A percentile compares a stretch with the other conserved stretches of the same genome.
Evolutionary conservation across 345 rosid species (phyloP).

Genomic region (Hibiscus tridactylites): DNA sequence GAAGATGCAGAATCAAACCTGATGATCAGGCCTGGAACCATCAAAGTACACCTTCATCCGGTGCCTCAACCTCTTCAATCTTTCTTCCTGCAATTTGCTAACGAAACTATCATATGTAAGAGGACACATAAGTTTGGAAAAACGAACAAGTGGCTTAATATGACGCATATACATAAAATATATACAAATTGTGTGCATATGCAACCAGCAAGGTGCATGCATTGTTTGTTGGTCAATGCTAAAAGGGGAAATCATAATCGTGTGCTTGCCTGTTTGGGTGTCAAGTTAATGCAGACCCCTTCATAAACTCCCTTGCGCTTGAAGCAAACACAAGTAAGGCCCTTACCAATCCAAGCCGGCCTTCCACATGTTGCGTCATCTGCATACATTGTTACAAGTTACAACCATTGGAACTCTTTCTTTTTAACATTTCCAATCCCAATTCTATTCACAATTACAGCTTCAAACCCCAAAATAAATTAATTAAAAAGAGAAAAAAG

Average conservation of each 20-base stretch:
- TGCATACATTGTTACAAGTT: constrained; percentile 17
- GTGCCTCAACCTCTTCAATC: constrained; percentile 56
- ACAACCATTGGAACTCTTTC: background rate
- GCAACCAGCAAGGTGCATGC: too few species aligned
- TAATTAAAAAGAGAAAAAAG: background rate
- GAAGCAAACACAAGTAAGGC: constrained; percentile 87
- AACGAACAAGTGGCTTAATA: background rate
- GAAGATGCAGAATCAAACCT: constrained; percentile 30
- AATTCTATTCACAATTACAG: background rate
- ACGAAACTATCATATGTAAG: background rate
- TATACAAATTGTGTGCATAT: too few species aligned
- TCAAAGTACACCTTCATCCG: constrained; percentile 73
- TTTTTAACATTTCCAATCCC: background rate
- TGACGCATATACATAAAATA: too few species aligned
- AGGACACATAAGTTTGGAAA: background rate
- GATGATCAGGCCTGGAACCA: constrained; percentile 68
- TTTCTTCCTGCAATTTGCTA: constrained; percentile 53
- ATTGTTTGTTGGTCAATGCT: background rate
- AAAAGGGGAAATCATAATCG: background rate
- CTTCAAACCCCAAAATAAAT: background rate
- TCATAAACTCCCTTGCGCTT: constrained; percentile 69
- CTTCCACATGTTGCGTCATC: constrained; percentile 35
- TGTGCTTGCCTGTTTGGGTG: constrained; percentile 72
- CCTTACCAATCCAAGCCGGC: constrained; percentile 77
- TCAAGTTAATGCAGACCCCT: constrained; percentile 60